Percentiles rank a stretch among this genome's conserved stretches.
Conservation (phyloP, 208 protist species). For the Trypanosomatidae sp. region DNA sequence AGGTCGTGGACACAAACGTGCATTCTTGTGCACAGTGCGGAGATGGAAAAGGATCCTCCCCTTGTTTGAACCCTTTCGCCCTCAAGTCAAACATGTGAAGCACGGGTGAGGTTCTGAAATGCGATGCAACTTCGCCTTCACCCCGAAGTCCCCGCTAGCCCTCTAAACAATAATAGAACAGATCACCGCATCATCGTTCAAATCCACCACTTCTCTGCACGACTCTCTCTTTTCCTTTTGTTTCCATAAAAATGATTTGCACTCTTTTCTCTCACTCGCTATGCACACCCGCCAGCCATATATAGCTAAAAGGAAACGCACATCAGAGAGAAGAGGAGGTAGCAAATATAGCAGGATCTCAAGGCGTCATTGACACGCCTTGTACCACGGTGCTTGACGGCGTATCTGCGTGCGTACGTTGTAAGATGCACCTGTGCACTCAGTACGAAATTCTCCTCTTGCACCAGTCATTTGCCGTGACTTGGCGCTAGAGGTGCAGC, state of each 20-base stretch:
- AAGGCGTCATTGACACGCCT: neutral
- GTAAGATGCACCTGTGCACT: neutral
- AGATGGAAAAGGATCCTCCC: neutral
- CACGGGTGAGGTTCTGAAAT: neutral
- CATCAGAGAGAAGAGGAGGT: neutral
- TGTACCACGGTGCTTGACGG: constrained; percentile 3
- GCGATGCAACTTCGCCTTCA: neutral
- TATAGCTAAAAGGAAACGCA: neutral
- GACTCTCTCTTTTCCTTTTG: neutral
- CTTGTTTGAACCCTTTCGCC: neutral
- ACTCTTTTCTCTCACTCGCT: constrained; percentile 7
- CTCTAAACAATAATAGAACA: neutral
- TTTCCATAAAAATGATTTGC: neutral
- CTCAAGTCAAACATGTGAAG: neutral
- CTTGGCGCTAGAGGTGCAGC: neutral
- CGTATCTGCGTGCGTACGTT: constrained; percentile 3
- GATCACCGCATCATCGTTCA: neutral
- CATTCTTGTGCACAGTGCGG: neutral
- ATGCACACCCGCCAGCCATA: neutral
- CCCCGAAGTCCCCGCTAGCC: neutral
- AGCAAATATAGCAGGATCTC: neutral
- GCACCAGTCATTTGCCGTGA: neutral
- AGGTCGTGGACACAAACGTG: neutral
- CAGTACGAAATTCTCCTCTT: neutral
- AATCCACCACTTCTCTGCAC: neutral